Base-by-base conservation (phyloP, 768 basidiomycete species). In the Kockovaella imperatae region DNA sequence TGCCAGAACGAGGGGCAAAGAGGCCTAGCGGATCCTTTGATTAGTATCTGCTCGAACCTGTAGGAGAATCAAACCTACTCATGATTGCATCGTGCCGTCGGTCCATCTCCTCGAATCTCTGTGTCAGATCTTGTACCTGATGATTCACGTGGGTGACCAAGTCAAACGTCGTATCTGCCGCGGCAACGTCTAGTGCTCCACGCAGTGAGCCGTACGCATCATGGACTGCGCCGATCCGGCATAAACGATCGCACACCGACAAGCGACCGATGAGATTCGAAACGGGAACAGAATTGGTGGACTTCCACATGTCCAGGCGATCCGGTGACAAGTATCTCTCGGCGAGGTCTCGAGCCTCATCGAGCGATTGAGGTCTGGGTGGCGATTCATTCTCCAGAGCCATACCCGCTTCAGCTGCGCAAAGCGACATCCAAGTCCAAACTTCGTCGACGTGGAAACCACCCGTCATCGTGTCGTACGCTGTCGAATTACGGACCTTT, bases 171-270 rank as follows among this genome's bases (percentile, higher is more conserved):
- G 45, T 29, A 40, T 57, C 49, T 20, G 25, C 24, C 11, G 50
- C 31, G 14, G 60, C 60, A 15, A 35, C 48, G 11, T 59, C 59
- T 8, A 66, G 25, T 11, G 42, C 28, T 14, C 35, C 32, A 34
- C 51, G 46, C 24, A 61, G 31, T 26, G 53, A 38, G 11, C 29
- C 34, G 41, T 58, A 28, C 3, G 48, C 47, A 43, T 59, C 52
- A 1, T 53, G 35, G 2, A 66, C 54, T 26, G 57, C 58, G 5
- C 45, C 47, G 7, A 56, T 21, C 41, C 64, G 50, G n/a, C 44
- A 38, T 6, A 66, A 35, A 28, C 53, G 48, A 41, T 66, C 64
- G 20, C 50, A 57, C 2, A 62, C 36, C 8, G 35, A 30, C 46
- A 66, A 44, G n/a, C 54, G 47, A 1, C 64, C 64, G 2, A 66